A percentile compares a stretch with the other conserved stretches of the same genome.
Evolutionary conservation across 768 basidiomycete genomes (phyloP).

Genomic region (Kwoniella dejecticola): DNA sequence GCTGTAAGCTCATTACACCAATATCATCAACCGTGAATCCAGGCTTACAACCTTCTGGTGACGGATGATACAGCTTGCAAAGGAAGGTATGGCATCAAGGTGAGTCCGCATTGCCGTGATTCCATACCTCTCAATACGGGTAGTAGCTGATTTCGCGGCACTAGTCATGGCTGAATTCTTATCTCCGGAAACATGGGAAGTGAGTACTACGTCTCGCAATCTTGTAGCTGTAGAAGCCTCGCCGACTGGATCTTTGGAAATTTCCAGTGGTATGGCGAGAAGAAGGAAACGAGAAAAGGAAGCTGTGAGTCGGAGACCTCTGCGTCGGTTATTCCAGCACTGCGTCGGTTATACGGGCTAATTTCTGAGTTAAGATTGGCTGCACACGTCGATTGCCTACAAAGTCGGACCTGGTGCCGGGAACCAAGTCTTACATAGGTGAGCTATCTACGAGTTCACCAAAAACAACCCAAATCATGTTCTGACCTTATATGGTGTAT

Average conservation of each 20-base stretch:
- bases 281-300: constrained; percentile 25
- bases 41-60: neutral
- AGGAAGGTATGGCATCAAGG: constrained; percentile 28
- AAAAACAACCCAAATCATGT: too few relatives aligned
- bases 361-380: constrained; percentile 17
- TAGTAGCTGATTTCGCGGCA: neutral
- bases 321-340: neutral
- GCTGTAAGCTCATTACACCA: constrained; percentile 13
- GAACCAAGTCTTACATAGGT: constrained; percentile 27
- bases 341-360: neutral
- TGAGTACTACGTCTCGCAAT: constrained; percentile 6
- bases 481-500: neutral
- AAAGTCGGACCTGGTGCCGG: constrained; percentile 26
- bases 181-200: constrained; percentile 27
- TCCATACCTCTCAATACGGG: neutral
- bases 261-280: constrained; percentile 26
- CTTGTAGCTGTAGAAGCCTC: neutral
- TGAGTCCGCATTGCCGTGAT: neutral
- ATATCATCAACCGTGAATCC: neutral
- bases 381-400: constrained; percentile 32
- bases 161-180: constrained; percentile 34
- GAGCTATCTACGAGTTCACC: too few relatives aligned
- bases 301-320: constrained; percentile 23
- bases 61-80: constrained; percentile 17
- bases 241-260: too few relatives aligned